A percentile compares a stretch with the other conserved stretches of the same genome.
Conservation (phyloP, 2,329 filamentous ascomycete genomes). For the Thelonectria olida region DNA sequence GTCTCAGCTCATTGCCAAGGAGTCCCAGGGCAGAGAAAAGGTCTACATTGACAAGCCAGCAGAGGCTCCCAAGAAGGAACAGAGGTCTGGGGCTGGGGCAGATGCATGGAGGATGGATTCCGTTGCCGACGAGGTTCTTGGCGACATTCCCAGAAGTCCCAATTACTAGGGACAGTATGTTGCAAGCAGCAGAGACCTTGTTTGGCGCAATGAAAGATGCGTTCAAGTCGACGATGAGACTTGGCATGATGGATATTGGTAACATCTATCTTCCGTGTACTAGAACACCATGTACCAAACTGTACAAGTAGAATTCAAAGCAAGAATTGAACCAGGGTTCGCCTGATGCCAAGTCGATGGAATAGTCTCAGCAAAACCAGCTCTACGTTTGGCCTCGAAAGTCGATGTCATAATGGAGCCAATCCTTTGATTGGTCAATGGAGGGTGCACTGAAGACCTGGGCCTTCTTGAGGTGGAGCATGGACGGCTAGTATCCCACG, state of each 20-base stretch:
- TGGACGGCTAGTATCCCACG: constrained; percentile 26
- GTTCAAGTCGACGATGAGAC: constrained; percentile 14
- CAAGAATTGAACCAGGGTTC: constrained; percentile 22
- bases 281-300: constrained; percentile 40
- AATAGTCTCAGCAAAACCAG: no score
- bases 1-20: constrained; percentile 56
- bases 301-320: constrained; percentile 46
- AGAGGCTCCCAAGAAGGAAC: constrained; percentile 18
- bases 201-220: constrained; percentile 29
- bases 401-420: background rate
- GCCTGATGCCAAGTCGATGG: constrained; percentile 33
- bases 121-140: constrained; percentile 43
- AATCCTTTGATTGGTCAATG: background rate
- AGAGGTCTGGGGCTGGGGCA: constrained; percentile 5
- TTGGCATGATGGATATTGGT: constrained; percentile 36
- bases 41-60: constrained; percentile 43
- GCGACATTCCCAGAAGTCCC: constrained; percentile 13
- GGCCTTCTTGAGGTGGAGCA: background rate
- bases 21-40: constrained; percentile 50
- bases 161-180: constrained; percentile 64
- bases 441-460: background rate
- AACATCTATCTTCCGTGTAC: constrained; percentile 30
- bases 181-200: constrained; percentile 50
- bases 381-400: no score
- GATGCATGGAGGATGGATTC: constrained; percentile 35